Conservation (phyloP, 1,284 basidiomycete genomes). For the Trametes versicolor region DNA sequence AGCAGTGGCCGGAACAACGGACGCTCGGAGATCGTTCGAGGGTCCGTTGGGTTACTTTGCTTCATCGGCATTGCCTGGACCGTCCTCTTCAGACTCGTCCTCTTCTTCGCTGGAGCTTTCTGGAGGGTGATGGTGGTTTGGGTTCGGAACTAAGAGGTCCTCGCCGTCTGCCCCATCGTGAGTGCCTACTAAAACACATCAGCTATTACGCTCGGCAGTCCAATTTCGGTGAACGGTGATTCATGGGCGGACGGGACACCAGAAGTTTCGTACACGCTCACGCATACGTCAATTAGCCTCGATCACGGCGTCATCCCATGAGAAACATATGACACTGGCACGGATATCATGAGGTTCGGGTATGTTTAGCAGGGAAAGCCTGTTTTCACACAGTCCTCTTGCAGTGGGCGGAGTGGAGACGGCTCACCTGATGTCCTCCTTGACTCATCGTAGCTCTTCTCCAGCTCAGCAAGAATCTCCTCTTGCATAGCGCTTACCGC, state of each 20-base stretch:
- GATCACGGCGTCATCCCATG: background rate
- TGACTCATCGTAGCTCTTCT: constrained; percentile 67
- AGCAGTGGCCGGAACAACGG: constrained; percentile 18
- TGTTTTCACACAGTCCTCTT: background rate
- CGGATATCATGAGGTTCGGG: background rate
- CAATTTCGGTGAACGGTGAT: background rate
- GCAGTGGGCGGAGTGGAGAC: too few relatives aligned
- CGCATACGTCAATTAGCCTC: background rate
- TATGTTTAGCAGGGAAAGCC: background rate
- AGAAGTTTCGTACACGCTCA: background rate
- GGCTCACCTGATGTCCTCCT: constrained; percentile 59
- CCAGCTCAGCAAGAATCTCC: constrained; percentile 77
- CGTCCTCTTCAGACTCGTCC: constrained; percentile 20
- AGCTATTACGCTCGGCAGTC: background rate
- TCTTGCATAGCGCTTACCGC: constrained; percentile 78
- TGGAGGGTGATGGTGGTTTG: constrained; percentile 54
- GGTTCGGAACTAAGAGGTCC: constrained; percentile 64
- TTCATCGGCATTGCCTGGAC: background rate
- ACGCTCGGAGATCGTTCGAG: constrained; percentile 17
- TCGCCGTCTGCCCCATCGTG: constrained; percentile 49
- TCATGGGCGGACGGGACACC: too few relatives aligned
- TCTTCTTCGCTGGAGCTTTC: constrained; percentile 31
- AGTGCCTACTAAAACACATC: background rate
- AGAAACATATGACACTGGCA: background rate
- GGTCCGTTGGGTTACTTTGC: background rate